A percentile compares a stretch with the other conserved stretches of the same genome.
Evolutionary conservation across 306 rosid species (phyloP).

Genomic region (Cucumis cinereus): DNA sequence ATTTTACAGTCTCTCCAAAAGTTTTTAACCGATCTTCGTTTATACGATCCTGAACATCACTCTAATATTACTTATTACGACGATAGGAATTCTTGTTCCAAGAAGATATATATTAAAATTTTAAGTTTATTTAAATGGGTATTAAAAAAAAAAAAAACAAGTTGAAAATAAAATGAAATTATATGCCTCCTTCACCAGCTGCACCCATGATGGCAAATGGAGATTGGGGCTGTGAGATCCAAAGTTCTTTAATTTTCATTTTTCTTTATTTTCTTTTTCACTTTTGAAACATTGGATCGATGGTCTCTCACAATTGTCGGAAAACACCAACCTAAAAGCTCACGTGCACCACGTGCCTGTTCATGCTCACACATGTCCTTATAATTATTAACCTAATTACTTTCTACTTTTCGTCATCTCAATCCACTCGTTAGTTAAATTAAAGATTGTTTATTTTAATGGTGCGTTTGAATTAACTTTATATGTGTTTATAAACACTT

Average conservation of each 20-base stretch:
- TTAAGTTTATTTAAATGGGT: background rate
- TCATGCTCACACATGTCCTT: background rate
- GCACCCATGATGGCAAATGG: background rate
- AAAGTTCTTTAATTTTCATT: background rate
- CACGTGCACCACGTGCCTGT: slow-evolving; percentile 2
- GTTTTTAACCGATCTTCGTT: too few relatives aligned
- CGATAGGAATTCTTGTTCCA: too few relatives aligned
- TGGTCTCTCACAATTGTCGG: background rate
- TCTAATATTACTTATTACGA: too few relatives aligned
- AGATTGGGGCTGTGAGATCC: background rate
- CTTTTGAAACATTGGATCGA: background rate
- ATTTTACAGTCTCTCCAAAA: too few relatives aligned
- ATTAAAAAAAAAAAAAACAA: background rate
- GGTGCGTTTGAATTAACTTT: too few relatives aligned
- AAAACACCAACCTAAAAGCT: background rate
- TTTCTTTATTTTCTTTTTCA: too few relatives aligned
- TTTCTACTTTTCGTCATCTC: background rate
- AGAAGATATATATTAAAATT: too few relatives aligned
- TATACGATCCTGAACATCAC: too few relatives aligned
- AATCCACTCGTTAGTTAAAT: background rate
- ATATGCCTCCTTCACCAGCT: background rate
- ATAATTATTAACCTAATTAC: background rate
- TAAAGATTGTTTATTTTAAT: too few relatives aligned
- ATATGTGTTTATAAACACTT: too few relatives aligned
- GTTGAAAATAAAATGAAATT: background rate